Evolutionary conservation across 116 monocot genomes (phyloP), one percentile per base, ranked within the genome.

Genomic region (Iris pallida): DNA sequence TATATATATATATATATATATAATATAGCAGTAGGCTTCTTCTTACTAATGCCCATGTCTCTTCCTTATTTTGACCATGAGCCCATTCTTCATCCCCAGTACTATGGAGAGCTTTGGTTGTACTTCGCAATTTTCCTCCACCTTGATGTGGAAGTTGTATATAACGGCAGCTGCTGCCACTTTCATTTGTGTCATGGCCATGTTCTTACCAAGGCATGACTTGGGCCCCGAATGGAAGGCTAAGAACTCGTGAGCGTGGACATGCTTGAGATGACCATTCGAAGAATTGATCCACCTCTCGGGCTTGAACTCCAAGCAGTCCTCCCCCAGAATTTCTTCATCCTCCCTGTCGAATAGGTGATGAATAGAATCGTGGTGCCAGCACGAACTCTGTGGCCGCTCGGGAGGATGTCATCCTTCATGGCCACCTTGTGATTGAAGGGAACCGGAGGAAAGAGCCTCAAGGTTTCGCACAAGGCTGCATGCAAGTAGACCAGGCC

Each of bases 241-340:
- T 51, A 75, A 56, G 58, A 79, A 87, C 67, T 80, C 77, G 57
- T 73, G 74, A 0, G 77, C 51, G 10, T 57, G 63, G 62, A 69
- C 80, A 8, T 71, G 73, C 14, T 42, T 61, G 48, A 80, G 19
- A 16, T 10, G 44, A 5, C 78, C 54, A 53, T 55, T 1, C 16
- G 52, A 53, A 0, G 41, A 53, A 8, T 7, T 8, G 10, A 68
- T 42, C 68, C 68, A 68, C 17, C 68, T 14, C 55, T 56, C 56
- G 44, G 68, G 72, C 41, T 42, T 41, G 51, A 72, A 72, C 63
- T 84, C 70, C 15, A 51, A 47, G 59, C 84, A 84, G 61, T 88
- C 88, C 0, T 78, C 69, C 8, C 88, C 88, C 88, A 88, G 3
- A 71, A 61, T 46, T 61, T 62, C 66, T 73, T 17, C 70, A 85